Evolutionary conservation across 2,329 filamentous ascomycete species (phyloP).

Genomic region (Nigrospora oryzae): DNA sequence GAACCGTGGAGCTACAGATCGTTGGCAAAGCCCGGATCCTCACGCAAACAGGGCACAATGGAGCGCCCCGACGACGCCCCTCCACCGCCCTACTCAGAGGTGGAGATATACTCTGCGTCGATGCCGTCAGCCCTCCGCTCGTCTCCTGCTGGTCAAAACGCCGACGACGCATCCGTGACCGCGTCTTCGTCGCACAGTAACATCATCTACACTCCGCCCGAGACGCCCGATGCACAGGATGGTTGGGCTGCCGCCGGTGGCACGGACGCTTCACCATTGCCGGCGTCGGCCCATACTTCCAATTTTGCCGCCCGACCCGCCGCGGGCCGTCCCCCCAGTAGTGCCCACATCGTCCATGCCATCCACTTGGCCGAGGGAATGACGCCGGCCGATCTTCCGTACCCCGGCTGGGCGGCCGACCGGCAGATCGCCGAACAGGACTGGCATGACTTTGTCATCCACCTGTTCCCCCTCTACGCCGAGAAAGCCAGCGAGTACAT

Average conservation of each 20-base stretch:
- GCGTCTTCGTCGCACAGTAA: conserved; percentile 32
- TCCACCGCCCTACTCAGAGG: conserved; percentile 50
- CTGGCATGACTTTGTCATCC: conserved; percentile 52
- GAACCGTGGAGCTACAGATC: too few species aligned
- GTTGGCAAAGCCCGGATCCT: too few species aligned
- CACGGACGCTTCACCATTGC: too few species aligned
- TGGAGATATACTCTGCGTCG: conserved; percentile 42
- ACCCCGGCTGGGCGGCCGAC: conserved; percentile 23
- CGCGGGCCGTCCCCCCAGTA: conserved; percentile 5
- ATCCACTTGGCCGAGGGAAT: conserved; percentile 25
- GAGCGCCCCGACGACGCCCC: conserved; percentile 29
- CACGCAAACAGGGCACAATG: conserved; percentile 7
- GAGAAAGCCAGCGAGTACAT: conserved; percentile 34
- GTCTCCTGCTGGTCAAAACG: conserved; percentile 10
- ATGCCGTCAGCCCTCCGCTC: conserved; percentile 16
- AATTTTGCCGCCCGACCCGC: conserved; percentile 38
- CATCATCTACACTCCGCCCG: conserved; percentile 42
- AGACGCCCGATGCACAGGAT: conserved; percentile 26
- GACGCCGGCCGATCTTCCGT: conserved; percentile 35
- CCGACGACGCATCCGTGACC: conserved; percentile 29
- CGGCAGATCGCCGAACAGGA: conserved; percentile 42
- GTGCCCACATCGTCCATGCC: conserved; percentile 18
- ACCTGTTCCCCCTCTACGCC: conserved; percentile 41
- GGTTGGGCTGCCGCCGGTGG: too few species aligned
- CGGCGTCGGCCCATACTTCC: conserved; percentile 28